Conservation (phyloP, 495 filamentous ascomycete species). For the Stereocaulon alpinum region DNA sequence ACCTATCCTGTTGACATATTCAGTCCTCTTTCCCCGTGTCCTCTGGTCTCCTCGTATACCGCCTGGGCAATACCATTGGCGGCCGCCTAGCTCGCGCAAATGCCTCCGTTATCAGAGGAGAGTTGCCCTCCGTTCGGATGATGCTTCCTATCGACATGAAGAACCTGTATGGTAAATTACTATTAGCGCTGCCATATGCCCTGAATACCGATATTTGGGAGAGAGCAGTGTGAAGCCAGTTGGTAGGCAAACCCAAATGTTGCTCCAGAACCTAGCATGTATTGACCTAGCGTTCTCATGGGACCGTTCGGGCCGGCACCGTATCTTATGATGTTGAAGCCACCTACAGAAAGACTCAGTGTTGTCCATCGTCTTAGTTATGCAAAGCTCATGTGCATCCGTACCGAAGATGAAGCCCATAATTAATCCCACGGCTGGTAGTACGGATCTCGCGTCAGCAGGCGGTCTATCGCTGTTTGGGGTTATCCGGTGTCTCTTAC, state of each 20-base stretch:
- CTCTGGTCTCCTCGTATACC: slow-evolving; percentile 5
- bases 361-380: neutral
- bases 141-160: slow-evolving; percentile 99
- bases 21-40: neutral
- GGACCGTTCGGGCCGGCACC: slow-evolving; percentile 89
- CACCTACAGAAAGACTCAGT: slow-evolving; percentile 42
- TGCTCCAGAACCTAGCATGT: slow-evolving; percentile 93
- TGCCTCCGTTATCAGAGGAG: slow-evolving; percentile 50
- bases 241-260: slow-evolving; percentile 72
- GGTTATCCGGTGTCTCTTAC: slow-evolving; percentile 43
- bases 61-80: slow-evolving; percentile 52
- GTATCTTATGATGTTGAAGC: slow-evolving; percentile 87
- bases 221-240: slow-evolving; percentile 1
- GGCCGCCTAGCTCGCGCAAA: slow-evolving; percentile 49
- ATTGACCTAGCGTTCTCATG: slow-evolving; percentile 86
- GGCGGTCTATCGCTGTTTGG: neutral
- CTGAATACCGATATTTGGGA: neutral
- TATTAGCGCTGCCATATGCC: no score
- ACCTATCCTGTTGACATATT: neutral
- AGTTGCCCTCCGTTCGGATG: slow-evolving; percentile 72
- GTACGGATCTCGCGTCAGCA: neutral
- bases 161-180: slow-evolving; percentile 47
- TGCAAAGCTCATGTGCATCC: slow-evolving; percentile 4
- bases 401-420: slow-evolving; percentile 97
- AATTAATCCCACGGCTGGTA: slow-evolving; percentile 76